Evolutionary conservation across 441 rosid genomes (phyloP), one percentile per base, ranked within the genome.

Genomic region (Erodium trifolium): DNA sequence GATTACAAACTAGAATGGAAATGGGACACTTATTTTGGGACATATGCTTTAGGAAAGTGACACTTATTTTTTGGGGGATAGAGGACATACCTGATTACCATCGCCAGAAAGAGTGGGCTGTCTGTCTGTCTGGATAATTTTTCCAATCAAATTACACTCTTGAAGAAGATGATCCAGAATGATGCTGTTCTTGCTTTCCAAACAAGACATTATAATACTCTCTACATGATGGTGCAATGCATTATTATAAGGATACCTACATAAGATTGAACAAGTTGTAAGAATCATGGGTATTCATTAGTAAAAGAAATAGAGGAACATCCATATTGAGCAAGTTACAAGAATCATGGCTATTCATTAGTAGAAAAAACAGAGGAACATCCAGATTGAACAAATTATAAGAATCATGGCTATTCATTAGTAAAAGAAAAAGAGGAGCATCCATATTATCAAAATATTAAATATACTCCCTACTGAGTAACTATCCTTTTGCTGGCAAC

Each of bases 201-300:
- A 76, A 77, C 99, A 90, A 16, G 96, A 90, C 47, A 82, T 67
- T 74, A 90, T 74, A 69, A 94, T 88, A 73, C 94, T 92, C 83
- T 92, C 98, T 23, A 90, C 96, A 68, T 92, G 98, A 81, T 92
- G 98, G 77, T 94, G 99, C 82, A 94, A 77, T 14, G 93, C 94
- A 80, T 92, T 94, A 72, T 92, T 94, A 81, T 78, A 94, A 0
- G 99, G 98, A 78, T 92, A 92, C 89, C 99, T 94, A 78, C 78
- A 78, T 68, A 57, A 65, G 5, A 13, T 65, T 14, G 16, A 34
- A 35, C 5, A 68, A 23, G 27, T 23, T 23, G 27, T 23, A 23
- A 23, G 27, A 23, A 23, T 23, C 27, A 23, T 23, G 27, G 27
- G 27, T 23, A 23, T 23, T 23, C 27, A 23, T 23, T 23, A 23